Percentiles rank a stretch among this genome's conserved stretches.
phyloP scores from a whole-genome alignment of 2,329 filamentous ascomycete genomes.

The Ophiocordyceps robertsii region DNA sequence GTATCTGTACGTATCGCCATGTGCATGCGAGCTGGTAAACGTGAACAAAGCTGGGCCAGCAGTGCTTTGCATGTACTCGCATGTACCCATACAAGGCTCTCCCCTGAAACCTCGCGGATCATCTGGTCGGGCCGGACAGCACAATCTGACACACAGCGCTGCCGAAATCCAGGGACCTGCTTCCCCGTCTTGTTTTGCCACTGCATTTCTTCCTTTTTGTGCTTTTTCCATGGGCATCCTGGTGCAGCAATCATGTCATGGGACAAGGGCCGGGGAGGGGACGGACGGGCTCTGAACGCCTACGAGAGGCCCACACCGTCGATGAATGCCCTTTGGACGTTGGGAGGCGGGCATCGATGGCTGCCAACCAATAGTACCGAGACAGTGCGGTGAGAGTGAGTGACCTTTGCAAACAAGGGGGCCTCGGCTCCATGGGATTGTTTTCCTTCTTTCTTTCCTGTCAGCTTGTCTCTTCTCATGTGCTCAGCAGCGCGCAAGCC shows the following conservation, averaged over 20 bases:
- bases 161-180: neutral
- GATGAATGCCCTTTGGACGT: neutral
- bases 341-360: neutral
- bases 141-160: slow-evolving; percentile 1
- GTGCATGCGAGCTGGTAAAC: no score
- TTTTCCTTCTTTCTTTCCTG: neutral
- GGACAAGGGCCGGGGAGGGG: no score
- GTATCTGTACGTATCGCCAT: no score
- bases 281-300: no score
- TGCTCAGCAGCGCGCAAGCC: neutral
- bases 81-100: no score
- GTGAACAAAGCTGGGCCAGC: no score
- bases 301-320: neutral
- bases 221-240: no score
- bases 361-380: neutral
- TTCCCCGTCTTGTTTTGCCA: neutral
- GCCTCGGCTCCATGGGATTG: neutral
- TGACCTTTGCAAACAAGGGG: neutral
- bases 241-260: no score
- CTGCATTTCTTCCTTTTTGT: no score
- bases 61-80: no score
- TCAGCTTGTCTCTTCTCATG: neutral
- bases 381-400: neutral
- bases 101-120: neutral
- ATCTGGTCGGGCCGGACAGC: slow-evolving; percentile 1